Evolutionary conservation across 1,139 yeast genomes (phyloP).

Genomic region (Geotrichum carabidarum): DNA sequence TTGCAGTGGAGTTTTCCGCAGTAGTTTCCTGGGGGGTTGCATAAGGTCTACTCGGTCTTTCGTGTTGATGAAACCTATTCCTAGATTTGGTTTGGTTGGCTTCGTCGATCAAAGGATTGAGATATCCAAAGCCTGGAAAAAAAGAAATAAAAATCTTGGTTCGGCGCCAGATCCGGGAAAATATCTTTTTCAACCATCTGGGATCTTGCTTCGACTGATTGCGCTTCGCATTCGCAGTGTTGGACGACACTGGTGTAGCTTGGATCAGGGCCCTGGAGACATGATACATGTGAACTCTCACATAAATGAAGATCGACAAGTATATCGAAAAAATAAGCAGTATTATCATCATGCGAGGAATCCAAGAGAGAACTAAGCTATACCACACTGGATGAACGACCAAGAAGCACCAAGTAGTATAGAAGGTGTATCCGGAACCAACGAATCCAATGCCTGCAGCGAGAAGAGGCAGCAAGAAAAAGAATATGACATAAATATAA

Average conservation of each 20-base stretch:
- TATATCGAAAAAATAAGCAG: constrained; percentile 58
- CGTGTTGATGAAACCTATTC: background rate
- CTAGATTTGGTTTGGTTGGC: background rate
- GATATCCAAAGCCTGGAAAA: background rate
- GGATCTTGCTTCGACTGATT: background rate
- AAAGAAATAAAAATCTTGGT: background rate
- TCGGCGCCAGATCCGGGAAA: background rate
- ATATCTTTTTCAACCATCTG: background rate
- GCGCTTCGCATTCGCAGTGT: background rate
- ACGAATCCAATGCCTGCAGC: constrained; percentile 71
- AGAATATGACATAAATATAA: constrained; percentile 47
- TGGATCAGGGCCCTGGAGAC: constrained; percentile 13
- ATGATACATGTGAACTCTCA: constrained; percentile 30
- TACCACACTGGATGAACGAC: constrained; percentile 71
- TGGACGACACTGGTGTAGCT: background rate
- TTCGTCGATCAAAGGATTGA: constrained; percentile 5
- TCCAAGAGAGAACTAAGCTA: constrained; percentile 69
- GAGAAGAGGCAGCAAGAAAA: constrained; percentile 56
- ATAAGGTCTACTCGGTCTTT: background rate
- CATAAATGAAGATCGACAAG: constrained; percentile 64
- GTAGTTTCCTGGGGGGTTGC: background rate
- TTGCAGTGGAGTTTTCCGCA: background rate
- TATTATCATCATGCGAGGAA: constrained; percentile 64
- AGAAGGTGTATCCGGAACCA: constrained; percentile 32
- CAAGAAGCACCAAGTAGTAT: constrained; percentile 70